Percentiles rank a stretch among this genome's conserved stretches.
phyloP scores from a whole-genome alignment of 352 stramenopile genomes.

The Aphanomyces invadans region DNA sequence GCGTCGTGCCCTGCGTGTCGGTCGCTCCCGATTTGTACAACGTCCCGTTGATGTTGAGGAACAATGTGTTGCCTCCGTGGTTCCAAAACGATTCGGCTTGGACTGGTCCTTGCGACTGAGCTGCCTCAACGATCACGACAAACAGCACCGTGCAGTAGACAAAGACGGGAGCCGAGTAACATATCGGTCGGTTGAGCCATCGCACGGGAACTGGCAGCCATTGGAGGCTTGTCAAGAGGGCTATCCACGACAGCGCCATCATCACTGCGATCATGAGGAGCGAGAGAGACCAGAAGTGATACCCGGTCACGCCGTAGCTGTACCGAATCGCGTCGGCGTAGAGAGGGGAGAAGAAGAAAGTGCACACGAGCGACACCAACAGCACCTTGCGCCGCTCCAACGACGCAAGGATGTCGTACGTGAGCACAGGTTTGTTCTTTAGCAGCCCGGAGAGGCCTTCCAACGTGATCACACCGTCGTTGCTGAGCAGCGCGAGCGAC shows the following conservation, averaged over 20 bases:
- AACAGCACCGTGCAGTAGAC: slow-evolving; percentile 8
- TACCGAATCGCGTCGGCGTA: slow-evolving; percentile 7
- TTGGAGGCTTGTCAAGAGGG: slow-evolving; percentile 1
- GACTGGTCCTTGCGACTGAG: neutral
- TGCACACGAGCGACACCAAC: neutral
- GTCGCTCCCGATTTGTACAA: neutral
- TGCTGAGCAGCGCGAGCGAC: neutral
- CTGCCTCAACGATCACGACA: neutral
- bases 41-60: neutral
- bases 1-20: neutral
- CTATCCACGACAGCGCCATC: slow-evolving; percentile 13
- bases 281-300: neutral
- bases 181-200: neutral
- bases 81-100: neutral
- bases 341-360: slow-evolving; percentile 1
- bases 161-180: neutral
- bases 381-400: slow-evolving; percentile 22
- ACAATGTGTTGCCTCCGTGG: neutral
- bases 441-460: slow-evolving; percentile 4
- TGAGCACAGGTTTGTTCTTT: slow-evolving; percentile 14
- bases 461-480: slow-evolving; percentile 8
- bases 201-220: neutral
- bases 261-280: neutral
- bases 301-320: neutral
- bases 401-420: slow-evolving; percentile 17